A percentile compares a stretch with the other conserved stretches of the same genome.
Evolutionary conservation across 257 asterid species (phyloP).

Genomic region (Hygrophila difformis): DNA sequence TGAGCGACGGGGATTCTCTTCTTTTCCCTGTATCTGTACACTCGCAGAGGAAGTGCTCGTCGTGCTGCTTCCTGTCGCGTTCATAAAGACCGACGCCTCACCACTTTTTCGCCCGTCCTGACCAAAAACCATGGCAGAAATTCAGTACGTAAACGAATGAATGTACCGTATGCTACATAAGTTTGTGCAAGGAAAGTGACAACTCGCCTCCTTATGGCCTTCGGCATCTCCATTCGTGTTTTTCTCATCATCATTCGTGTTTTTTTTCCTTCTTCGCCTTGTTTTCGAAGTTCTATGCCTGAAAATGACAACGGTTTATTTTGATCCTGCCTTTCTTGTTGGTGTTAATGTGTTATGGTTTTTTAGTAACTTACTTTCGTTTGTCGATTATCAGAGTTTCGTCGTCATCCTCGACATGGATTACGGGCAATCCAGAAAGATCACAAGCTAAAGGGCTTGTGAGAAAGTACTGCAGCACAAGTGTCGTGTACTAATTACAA

Average conservation of each 20-base stretch:
- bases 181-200: background rate
- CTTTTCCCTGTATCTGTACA: slow-evolving; percentile 27
- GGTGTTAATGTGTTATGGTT: background rate
- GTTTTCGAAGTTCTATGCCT: slow-evolving; percentile 39
- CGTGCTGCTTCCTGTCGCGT: slow-evolving; percentile 49
- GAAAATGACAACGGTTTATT: slow-evolving; percentile 1
- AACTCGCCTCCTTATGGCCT: slow-evolving; percentile 29
- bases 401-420: slow-evolving; percentile 37
- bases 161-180: too few species aligned
- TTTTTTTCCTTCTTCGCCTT: slow-evolving; percentile 33
- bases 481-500: background rate
- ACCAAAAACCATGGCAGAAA: background rate
- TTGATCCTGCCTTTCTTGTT: too few species aligned
- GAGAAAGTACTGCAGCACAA: slow-evolving; percentile 40
- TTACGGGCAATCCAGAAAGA: slow-evolving; percentile 47
- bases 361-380: slow-evolving; percentile 32
- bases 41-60: slow-evolving; percentile 45
- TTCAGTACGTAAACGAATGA: too few species aligned
- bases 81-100: slow-evolving; percentile 29
- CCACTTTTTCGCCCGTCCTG: slow-evolving; percentile 34
- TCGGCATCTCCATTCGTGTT: slow-evolving; percentile 21
- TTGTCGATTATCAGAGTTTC: slow-evolving; percentile 22
- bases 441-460: slow-evolving; percentile 62
- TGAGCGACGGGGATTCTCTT: slow-evolving; percentile 15
- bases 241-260: slow-evolving; percentile 11